Evolutionary conservation across 139 green algal species (phyloP).

Genomic region (Closterium sp.): DNA sequence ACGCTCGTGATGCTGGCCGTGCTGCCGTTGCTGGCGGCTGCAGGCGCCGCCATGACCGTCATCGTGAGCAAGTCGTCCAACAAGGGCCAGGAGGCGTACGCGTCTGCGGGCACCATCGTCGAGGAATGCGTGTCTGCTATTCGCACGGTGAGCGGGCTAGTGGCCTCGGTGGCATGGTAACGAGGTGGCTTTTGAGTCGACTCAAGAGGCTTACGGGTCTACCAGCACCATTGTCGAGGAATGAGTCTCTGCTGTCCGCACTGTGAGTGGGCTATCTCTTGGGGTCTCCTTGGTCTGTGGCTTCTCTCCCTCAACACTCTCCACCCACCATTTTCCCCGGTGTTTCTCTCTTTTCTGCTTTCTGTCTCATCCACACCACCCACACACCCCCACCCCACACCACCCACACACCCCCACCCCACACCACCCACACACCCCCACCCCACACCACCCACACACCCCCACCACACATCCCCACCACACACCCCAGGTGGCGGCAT

Average conservation of each 20-base stretch:
- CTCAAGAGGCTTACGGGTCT: conserved; percentile 30
- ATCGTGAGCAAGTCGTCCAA: conserved; percentile 11
- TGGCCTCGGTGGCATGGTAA: conserved; percentile 17
- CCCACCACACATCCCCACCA: too few species aligned
- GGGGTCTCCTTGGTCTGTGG: too few species aligned
- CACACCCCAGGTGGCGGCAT: conserved; percentile 28
- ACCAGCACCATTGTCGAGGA: conserved; percentile 30
- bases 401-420: too few species aligned
- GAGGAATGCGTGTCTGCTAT: conserved; percentile 41
- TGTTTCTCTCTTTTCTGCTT: background rate
- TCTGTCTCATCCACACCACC: too few species aligned
- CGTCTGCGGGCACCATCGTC: conserved; percentile 24
- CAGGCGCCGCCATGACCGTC: conserved; percentile 22
- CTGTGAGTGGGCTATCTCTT: conserved; percentile 30
- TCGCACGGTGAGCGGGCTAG: conserved; percentile 37
- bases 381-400: background rate
- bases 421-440: too few species aligned
- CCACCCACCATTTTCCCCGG: background rate
- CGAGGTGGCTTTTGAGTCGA: background rate
- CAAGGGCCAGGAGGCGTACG: conserved; percentile 37
- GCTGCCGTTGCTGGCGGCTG: conserved; percentile 61
- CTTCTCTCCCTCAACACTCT: too few species aligned
- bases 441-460: background rate
- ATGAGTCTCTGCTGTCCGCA: conserved; percentile 24
- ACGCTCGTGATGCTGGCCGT: conserved; percentile 70